These are phyloP conservation scores for Tetrapisispora fleetii DNA, from an alignment of 805 yeast species.

Conservation along the genomic window DNA sequence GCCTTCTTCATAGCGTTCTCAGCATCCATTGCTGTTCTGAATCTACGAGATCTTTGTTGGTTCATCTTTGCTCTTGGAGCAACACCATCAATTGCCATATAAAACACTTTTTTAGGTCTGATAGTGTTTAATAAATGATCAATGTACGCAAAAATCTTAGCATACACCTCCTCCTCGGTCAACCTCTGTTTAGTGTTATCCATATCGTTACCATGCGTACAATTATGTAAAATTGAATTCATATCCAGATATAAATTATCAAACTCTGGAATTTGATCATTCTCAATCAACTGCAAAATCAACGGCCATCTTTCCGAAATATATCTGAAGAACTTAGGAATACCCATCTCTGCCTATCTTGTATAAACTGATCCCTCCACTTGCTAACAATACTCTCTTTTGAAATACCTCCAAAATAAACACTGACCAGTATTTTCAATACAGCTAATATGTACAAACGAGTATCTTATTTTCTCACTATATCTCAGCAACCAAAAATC, in stretches of 20 bases:
- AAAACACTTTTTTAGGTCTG: conserved; percentile 75
- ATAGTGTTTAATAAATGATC: conserved; percentile 87
- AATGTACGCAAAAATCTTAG: conserved; percentile 86
- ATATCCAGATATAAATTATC: conserved; percentile 93
- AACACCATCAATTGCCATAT: conserved; percentile 97
- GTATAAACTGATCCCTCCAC: not conserved
- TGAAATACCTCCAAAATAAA: no score
- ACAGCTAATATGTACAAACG: no score
- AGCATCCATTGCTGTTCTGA: conserved; percentile 88
- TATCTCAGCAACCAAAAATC: no score
- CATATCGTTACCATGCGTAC: conserved; percentile 63
- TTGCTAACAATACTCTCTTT: no score
- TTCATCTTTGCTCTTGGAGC: conserved; percentile 99
- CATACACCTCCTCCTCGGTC: conserved; percentile 85
- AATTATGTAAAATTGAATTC: conserved; percentile 91
- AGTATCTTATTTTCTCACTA: no score
- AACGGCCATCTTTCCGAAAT: conserved; percentile 98
- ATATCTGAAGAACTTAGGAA: conserved; percentile 93
- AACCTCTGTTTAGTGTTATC: conserved; percentile 50
- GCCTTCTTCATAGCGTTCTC: conserved; percentile 72
- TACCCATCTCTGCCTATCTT: conserved; percentile 48
- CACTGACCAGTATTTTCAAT: no score
- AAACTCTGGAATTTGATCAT: conserved; percentile 78
- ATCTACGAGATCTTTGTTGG: conserved; percentile 93
- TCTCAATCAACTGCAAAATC: conserved; percentile 78